phyloP scores from a whole-genome alignment of 2,329 filamentous ascomycete species.

The Annulohypoxylon truncatum region DNA sequence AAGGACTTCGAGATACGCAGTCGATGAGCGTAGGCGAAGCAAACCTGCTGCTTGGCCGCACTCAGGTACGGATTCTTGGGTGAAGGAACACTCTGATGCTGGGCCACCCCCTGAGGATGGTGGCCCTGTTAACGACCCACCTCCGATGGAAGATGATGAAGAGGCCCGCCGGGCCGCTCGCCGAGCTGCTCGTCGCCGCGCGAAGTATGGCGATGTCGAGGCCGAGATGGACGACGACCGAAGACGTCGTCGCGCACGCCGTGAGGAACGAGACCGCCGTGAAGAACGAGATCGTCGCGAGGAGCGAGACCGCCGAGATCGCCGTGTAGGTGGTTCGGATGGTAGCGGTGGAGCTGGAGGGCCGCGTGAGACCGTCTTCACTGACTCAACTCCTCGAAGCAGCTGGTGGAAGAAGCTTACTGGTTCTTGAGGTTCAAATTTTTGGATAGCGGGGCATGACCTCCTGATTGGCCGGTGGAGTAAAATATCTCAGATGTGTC shows the following conservation, averaged over 20 bases:
- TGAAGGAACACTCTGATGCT: conserved; percentile 72
- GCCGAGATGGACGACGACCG: conserved; percentile 59
- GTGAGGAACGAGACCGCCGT: conserved; percentile 13
- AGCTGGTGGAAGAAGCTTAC: conserved; percentile 72
- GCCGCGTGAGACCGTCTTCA: conserved; percentile 51
- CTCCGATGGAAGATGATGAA: conserved; percentile 57
- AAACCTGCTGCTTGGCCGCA: conserved; percentile 65
- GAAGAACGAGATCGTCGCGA: conserved; percentile 53
- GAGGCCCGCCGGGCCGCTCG: conserved; percentile 63
- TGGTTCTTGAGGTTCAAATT: conserved; percentile 44
- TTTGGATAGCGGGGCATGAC: background rate
- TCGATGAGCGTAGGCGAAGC: conserved; percentile 50
- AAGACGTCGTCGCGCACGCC: conserved; percentile 57
- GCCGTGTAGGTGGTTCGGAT: conserved; percentile 50
- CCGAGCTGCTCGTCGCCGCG: conserved; percentile 58
- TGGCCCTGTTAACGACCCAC: conserved; percentile 52
- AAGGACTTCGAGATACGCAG: conserved; percentile 52
- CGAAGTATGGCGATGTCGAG: conserved; percentile 57
- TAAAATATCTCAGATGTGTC: conserved; percentile 14
- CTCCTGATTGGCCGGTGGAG: background rate
- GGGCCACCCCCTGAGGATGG: conserved; percentile 65
- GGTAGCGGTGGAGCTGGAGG: conserved; percentile 44
- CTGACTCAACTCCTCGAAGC: conserved; percentile 62
- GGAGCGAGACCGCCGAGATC: conserved; percentile 49
- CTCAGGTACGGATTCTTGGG: conserved; percentile 73